These are phyloP conservation scores for Citrus medica DNA, from an alignment of 345 rosid species.

Conservation along the genomic window DNA sequence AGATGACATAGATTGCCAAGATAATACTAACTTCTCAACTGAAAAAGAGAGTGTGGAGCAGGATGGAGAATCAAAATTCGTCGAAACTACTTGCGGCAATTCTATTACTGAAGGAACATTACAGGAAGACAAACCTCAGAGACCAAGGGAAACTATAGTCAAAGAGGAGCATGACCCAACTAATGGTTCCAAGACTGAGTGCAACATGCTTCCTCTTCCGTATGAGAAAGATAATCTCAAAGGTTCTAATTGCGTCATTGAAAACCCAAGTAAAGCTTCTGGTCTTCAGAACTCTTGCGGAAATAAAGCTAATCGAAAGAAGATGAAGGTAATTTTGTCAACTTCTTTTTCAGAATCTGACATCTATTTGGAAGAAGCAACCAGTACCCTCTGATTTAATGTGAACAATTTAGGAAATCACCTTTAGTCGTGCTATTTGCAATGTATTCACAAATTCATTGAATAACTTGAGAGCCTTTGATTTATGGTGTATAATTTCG, in stretches of 20 bases:
- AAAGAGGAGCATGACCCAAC: slow-evolving; percentile 49
- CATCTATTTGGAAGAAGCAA: not conserved
- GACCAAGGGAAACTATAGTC: slow-evolving; percentile 19
- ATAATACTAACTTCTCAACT: slow-evolving; percentile 44
- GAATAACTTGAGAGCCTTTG: not conserved
- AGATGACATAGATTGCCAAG: slow-evolving; percentile 72
- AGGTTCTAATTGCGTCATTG: slow-evolving; percentile 16
- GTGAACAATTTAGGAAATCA: not conserved
- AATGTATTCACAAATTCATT: not conserved
- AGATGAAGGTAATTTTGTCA: slow-evolving; percentile 45
- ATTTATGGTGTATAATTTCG: not conserved
- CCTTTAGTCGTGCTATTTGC: not conserved
- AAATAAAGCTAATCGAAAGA: slow-evolving; percentile 57
- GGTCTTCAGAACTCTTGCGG: slow-evolving; percentile 32
- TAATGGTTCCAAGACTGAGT: slow-evolving; percentile 32
- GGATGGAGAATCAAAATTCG: slow-evolving; percentile 82
- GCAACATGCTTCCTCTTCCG: slow-evolving; percentile 7
- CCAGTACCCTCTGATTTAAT: not conserved
- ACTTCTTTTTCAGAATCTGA: not conserved
- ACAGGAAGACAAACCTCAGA: slow-evolving; percentile 23
- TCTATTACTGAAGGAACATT: slow-evolving; percentile 31
- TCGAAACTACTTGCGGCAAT: slow-evolving; percentile 65
- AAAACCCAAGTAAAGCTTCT: slow-evolving; percentile 34
- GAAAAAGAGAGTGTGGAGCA: slow-evolving; percentile 60
- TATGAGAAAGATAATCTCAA: slow-evolving; percentile 29